These are phyloP conservation scores for Zelonia costaricensis DNA, from an alignment of 208 protist species.

Conservation along the genomic window DNA sequence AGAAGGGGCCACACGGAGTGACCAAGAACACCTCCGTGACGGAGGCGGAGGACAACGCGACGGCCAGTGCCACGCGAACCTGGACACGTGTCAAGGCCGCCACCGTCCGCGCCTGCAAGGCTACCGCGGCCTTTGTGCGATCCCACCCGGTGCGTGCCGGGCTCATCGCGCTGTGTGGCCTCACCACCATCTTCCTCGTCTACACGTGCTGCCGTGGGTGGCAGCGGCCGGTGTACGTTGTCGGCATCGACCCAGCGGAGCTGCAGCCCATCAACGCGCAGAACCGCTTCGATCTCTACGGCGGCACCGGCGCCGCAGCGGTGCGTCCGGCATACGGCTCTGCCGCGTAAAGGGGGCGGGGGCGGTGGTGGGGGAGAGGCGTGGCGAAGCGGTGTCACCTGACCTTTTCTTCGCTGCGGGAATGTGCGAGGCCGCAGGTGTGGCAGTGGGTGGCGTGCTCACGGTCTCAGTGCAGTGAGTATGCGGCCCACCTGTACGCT, in stretches of 20 bases:
- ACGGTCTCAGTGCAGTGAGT: too few relatives aligned
- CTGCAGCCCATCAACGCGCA: slow-evolving; percentile 35
- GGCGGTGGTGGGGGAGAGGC: too few relatives aligned
- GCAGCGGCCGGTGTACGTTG: slow-evolving; percentile 39
- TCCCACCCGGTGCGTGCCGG: slow-evolving; percentile 3
- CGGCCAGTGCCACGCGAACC: background rate
- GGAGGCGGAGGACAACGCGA: background rate
- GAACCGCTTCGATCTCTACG: slow-evolving; percentile 24
- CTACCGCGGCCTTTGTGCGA: slow-evolving; percentile 1
- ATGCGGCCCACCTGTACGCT: too few relatives aligned
- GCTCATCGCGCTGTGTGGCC: slow-evolving; percentile 6
- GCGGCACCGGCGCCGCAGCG: slow-evolving; percentile 14
- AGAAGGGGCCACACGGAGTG: background rate
- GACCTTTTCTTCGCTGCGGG: too few relatives aligned
- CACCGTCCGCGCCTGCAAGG: background rate
- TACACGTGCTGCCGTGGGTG: slow-evolving; percentile 26
- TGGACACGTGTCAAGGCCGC: slow-evolving; percentile 4
- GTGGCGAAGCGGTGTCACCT: background rate
- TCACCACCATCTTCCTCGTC: slow-evolving; percentile 22
- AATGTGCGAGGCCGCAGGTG: too few relatives aligned
- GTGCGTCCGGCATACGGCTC: slow-evolving; percentile 1
- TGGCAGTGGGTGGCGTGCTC: too few relatives aligned
- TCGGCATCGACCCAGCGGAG: slow-evolving; percentile 44
- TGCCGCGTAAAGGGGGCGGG: background rate
- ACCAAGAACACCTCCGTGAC: slow-evolving; percentile 3